Evolutionary conservation across 2,329 filamentous ascomycete genomes (phyloP).

Genomic region (Thelonectria discophora): DNA sequence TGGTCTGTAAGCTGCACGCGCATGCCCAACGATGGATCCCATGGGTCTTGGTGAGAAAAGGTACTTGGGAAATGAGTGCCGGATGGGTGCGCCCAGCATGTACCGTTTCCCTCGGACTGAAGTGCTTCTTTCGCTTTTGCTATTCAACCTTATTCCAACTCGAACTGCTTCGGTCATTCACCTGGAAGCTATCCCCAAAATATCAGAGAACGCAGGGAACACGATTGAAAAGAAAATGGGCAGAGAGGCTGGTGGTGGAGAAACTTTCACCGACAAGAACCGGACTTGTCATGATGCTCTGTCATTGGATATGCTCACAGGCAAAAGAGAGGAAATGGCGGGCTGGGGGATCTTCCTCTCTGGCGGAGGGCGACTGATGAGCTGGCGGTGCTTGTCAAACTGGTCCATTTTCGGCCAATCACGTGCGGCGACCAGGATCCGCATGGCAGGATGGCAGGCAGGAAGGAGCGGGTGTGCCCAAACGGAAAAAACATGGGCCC

Average conservation of each 20-base stretch:
- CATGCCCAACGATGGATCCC: not conserved
- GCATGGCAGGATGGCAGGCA: no score
- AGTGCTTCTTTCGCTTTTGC: not conserved
- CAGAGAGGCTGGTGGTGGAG: conserved; percentile 23
- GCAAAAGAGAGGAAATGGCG: conserved; percentile 29
- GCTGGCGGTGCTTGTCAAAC: conserved; percentile 51
- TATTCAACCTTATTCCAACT: not conserved
- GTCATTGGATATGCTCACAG: conserved; percentile 43
- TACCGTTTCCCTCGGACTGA: not conserved
- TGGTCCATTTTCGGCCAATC: conserved; percentile 52
- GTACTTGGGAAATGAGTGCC: not conserved
- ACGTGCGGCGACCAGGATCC: conserved; percentile 41
- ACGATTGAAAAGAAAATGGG: not conserved
- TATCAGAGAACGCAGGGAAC: not conserved
- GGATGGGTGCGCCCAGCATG: not conserved
- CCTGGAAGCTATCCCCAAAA: conserved; percentile 17
- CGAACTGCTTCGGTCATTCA: conserved; percentile 5
- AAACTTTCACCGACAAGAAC: conserved; percentile 16
- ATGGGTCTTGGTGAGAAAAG: not conserved
- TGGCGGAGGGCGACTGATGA: conserved; percentile 44
- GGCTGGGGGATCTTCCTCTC: conserved; percentile 25
- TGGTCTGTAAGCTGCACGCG: conserved; percentile 28
- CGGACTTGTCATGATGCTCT: conserved; percentile 38
- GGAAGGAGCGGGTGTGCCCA: conserved; percentile 33
- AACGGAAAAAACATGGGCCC: conserved; percentile 13